phyloP scores from a whole-genome alignment of 179 eudicot genomes.

The Silene noctiflora region DNA sequence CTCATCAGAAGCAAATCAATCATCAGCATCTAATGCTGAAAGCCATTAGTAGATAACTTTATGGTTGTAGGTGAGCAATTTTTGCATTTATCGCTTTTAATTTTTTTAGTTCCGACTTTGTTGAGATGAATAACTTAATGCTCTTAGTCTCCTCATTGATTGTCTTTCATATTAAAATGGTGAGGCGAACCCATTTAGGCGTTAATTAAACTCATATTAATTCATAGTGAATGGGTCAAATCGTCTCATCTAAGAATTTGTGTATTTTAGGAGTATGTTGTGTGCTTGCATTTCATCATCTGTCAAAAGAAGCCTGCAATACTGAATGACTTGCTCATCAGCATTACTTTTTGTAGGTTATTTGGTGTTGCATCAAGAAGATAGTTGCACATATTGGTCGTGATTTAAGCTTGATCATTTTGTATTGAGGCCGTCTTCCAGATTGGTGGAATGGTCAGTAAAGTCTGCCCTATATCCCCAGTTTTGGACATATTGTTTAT shows the following conservation, averaged over 20 bases:
- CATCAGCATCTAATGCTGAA: conserved; percentile 35
- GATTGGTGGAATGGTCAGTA: background rate
- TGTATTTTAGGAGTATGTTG: too few relatives aligned
- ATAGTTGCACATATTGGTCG: background rate
- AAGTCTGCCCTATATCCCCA: conserved; percentile 15
- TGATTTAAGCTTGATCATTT: background rate
- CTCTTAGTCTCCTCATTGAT: background rate
- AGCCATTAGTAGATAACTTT: conserved; percentile 26
- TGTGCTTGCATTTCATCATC: too few relatives aligned
- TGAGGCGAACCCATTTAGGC: too few relatives aligned
- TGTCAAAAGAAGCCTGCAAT: too few relatives aligned
- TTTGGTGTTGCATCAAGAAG: background rate
- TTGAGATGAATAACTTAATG: background rate
- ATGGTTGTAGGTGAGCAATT: conserved; percentile 26
- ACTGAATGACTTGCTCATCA: background rate
- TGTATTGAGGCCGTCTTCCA: conserved; percentile 1
- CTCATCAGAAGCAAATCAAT: conserved; percentile 46
- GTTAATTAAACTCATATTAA: too few relatives aligned
- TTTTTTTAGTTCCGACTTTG: background rate
- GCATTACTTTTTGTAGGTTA: conserved; percentile 17
- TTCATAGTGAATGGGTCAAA: too few relatives aligned
- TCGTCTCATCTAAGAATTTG: too few relatives aligned
- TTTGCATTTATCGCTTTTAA: background rate
- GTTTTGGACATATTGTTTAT: conserved; percentile 30
- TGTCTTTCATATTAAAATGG: background rate